These are phyloP conservation scores for Lizanozyma gosingica DNA, from an alignment of 1,139 yeast species.

Conservation along the genomic window DNA sequence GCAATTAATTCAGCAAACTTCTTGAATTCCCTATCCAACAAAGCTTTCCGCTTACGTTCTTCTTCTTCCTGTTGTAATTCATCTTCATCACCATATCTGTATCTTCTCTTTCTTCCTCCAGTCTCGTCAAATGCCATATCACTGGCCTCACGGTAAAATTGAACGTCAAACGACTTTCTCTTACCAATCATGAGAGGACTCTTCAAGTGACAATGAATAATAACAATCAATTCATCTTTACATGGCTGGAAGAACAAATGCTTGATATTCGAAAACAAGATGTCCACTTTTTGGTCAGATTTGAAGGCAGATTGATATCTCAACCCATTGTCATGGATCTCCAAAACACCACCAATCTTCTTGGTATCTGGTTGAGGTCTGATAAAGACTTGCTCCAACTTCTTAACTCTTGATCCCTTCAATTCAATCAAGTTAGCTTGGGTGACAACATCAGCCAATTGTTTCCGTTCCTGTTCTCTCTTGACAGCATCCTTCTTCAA, in stretches of 20 bases:
- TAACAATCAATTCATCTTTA: constrained; percentile 86
- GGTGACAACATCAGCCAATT: constrained; percentile 87
- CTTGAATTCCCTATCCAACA: constrained; percentile 87
- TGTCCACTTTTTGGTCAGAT: constrained; percentile 80
- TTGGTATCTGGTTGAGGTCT: constrained; percentile 97
- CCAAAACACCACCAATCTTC: constrained; percentile 84
- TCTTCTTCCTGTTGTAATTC: constrained; percentile 98
- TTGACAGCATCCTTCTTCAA: constrained; percentile 88
- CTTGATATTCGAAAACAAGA: constrained; percentile 81
- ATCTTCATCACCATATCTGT: constrained; percentile 96
- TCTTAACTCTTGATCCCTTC: constrained; percentile 69
- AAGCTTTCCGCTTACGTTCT: constrained; percentile 86
- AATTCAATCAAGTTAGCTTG: constrained; percentile 85
- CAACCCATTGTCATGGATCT: constrained; percentile 93
- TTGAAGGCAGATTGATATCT: constrained; percentile 81
- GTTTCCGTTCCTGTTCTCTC: constrained; percentile 85
- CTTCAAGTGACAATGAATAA: constrained; percentile 87
- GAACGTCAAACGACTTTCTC: constrained; percentile 90
- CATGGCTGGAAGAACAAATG: constrained; percentile 94
- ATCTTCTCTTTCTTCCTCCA: constrained; percentile 82
- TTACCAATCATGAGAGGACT: constrained; percentile 94
- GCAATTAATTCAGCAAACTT: constrained; percentile 85
- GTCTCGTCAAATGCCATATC: constrained; percentile 97
- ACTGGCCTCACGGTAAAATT: constrained; percentile 92
- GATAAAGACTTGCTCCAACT: constrained; percentile 80